phyloP scores from a whole-genome alignment of 495 filamentous ascomycete species.

The Aspergillus nidulans region DNA sequence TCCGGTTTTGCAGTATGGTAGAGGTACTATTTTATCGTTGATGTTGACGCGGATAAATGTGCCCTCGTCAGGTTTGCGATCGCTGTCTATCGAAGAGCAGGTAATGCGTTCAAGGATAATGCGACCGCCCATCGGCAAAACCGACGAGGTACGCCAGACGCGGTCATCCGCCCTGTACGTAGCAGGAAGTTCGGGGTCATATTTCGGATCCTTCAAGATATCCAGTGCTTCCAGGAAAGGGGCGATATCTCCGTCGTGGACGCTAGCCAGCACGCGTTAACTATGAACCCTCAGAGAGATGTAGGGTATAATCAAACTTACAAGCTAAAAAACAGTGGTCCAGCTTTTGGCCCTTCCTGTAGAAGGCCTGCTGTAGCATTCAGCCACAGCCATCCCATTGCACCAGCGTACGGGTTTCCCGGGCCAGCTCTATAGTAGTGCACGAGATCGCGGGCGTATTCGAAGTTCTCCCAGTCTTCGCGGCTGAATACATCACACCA shows the following conservation, averaged over 20 bases:
- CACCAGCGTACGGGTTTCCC: conserved; percentile 51
- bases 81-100: conserved; percentile 25
- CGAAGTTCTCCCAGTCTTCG: conserved; percentile 53
- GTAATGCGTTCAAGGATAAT: conserved; percentile 51
- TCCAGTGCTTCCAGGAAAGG: conserved; percentile 53
- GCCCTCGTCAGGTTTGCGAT: conserved; percentile 1
- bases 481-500: conserved; percentile 58
- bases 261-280: conserved; percentile 26
- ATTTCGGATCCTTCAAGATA: conserved; percentile 41
- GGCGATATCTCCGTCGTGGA: conserved; percentile 57
- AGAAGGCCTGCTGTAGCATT: conserved; percentile 54
- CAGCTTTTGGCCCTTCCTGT: conserved; percentile 40
- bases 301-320: conserved; percentile 23
- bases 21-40: conserved; percentile 52
- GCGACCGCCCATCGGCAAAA: conserved; percentile 56
- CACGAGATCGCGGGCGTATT: conserved; percentile 56
- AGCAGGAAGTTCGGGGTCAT: conserved; percentile 38
- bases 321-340: conserved; percentile 56
- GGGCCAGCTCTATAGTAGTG: conserved; percentile 60
- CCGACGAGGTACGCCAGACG: conserved; percentile 51
- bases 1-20: conserved; percentile 48
- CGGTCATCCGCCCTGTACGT: conserved; percentile 37
- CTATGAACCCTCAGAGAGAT: background rate
- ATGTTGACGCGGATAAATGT: conserved; percentile 52
- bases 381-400: conserved; percentile 61